Conservation (phyloP, 2,329 filamentous ascomycete species). For the Diatrype stigma region DNA sequence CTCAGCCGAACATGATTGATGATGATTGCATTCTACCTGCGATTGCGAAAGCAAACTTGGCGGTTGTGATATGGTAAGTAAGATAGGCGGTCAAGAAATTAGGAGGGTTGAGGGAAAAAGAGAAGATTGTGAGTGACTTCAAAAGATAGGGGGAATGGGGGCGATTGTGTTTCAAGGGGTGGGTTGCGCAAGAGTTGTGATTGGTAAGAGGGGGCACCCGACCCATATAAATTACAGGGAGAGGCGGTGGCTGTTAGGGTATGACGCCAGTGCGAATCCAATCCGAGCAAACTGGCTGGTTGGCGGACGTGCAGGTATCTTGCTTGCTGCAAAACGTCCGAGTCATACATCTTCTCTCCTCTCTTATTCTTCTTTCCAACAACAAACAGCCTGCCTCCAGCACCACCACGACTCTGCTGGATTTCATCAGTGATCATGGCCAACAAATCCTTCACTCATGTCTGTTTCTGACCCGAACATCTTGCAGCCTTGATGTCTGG, state of each 20-base stretch:
- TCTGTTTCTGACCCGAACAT: no score
- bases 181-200: neutral
- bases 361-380: neutral
- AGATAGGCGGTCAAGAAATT: neutral
- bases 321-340: constrained; percentile 5
- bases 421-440: no score
- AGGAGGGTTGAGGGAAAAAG: neutral
- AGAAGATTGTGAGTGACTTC: neutral
- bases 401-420: neutral
- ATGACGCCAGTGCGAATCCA: neutral
- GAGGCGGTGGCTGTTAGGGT: neutral
- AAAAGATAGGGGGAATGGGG: neutral
- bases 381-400: neutral
- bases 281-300: neutral
- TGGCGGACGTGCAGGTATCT: neutral
- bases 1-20: neutral
- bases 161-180: neutral
- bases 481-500: no score
- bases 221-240: neutral
- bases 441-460: no score
- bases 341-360: neutral
- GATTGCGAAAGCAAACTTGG: neutral
- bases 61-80: neutral
- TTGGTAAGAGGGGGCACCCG: neutral
- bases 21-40: neutral